Evolutionary conservation across 2,329 filamentous ascomycete genomes (phyloP), one percentile per base, ranked within the genome.

Genomic region (Talaromyces sp.): DNA sequence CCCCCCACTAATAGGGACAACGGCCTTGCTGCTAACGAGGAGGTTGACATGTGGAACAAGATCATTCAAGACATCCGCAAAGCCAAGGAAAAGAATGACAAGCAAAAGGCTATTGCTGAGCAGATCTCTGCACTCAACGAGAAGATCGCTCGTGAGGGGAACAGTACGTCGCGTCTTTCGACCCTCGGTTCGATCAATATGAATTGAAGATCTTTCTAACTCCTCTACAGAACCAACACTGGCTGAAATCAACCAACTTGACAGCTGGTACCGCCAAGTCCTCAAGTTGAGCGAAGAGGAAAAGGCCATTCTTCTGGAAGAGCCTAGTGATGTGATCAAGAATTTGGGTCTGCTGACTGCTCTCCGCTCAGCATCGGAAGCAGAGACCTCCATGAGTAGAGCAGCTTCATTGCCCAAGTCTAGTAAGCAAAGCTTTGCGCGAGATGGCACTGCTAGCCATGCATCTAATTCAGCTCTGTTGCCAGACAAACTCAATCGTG

Each of bases 241-340:
- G 41, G 64, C 61, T 10, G 74, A 78, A 59, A 72, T 77, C 45
- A 73, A 75, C 40, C 71, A 76, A 53, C 71, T 80, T 19, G 76
- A 79, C 61, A 68, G 64, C 48, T 71, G 77, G 48, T 77, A 79
- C 60, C 74, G 78, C 46, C 75, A 78, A 60, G 73, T 76, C 53
- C 65, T 75, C 54, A 78, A 77, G 62, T 69, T 78, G 41, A 75
- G 76, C 51, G 78, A 80, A 60, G 75, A 78, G 43, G 78, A 80
- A 62, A 74, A 73, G 61, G 73, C 74, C 19, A 78, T 80, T 35
- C 71, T 78, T 35, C 71, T 71, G 58, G 75, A 79, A 52, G 77
- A 80, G 58, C 78, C 78, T 13, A 76, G 77, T 58, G 77, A 79
- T 63, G 77, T 80, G 55, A 76, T 79, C 64, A 80, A 78, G 63